These are phyloP conservation scores for Irineochytrium annulatum DNA, from an alignment of 192 early-diverging fungal species.

Conservation along the genomic window DNA sequence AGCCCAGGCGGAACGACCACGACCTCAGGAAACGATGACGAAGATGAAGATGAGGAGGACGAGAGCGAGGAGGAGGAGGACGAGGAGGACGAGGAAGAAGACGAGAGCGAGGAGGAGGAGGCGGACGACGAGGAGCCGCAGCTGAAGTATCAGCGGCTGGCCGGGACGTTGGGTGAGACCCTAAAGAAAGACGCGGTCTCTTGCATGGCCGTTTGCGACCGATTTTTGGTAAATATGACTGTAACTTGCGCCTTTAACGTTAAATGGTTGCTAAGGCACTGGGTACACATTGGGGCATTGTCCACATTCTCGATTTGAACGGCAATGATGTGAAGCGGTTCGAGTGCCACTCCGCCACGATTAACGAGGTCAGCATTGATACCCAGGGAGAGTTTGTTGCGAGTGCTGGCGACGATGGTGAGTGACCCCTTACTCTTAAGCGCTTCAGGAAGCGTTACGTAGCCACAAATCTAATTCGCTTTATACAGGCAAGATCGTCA, in stretches of 20 bases:
- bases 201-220: constrained; percentile 70
- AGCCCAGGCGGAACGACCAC: too few species aligned
- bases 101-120: constrained; percentile 51
- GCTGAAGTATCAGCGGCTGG: constrained; percentile 84
- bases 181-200: constrained; percentile 85
- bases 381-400: constrained; percentile 80
- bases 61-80: constrained; percentile 55
- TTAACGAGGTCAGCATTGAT: constrained; percentile 87
- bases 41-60: constrained; percentile 69
- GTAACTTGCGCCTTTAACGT: too few species aligned
- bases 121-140: constrained; percentile 90
- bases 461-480: background rate
- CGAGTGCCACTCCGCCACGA: constrained; percentile 75
- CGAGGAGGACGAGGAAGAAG: constrained; percentile 51
- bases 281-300: constrained; percentile 87
- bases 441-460: background rate
- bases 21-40: constrained; percentile 61
- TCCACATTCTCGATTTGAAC: constrained; percentile 86
- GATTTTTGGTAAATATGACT: constrained; percentile 69
- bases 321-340: constrained; percentile 88
- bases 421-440: background rate
- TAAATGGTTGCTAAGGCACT: constrained; percentile 46
- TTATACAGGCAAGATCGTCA: constrained; percentile 72
- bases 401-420: constrained; percentile 90
- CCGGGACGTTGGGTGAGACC: constrained; percentile 66